Evolutionary conservation across 2,329 filamentous ascomycete species (phyloP), one percentile per base, ranked within the genome.

Genomic region (Fusarium dlaminii): DNA sequence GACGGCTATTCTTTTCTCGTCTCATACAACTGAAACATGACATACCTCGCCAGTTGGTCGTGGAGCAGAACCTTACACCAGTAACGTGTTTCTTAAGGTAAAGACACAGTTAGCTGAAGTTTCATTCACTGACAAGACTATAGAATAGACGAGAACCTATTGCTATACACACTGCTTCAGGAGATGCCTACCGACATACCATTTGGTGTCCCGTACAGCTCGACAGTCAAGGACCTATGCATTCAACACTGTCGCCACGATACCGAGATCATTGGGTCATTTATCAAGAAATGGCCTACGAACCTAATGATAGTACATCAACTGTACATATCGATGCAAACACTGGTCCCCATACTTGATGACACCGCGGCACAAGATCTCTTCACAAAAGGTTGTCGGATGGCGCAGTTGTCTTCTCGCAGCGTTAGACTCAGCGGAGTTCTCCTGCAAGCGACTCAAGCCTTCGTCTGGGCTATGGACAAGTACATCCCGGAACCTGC

Each of bases 61-160:
- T 59, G 32, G 60, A 63, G 32, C 32, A 58, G 17, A 63, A 63
- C 1, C 22, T 24, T 13, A 63, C 51, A 9, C 51, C 60, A 14
- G 60, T 24, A 4, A 63, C 60, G 12, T 63, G 40, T 34, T 63
- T 63, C 22, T 5, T 63, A n/a, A 45, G 51, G 60, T 63, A 36
- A 30, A 29, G 15, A 37, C 13, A 6, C 3, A n/a, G 2, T 5
- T 4, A 6, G 4, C 0, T 37, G 6, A 2, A 9, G 8, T 32
- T 18, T 20, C 32, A 20, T 18, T n/a, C 17, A 20, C 39, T 63
- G 1, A 63, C 18, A 29, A 5, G 6, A 11, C 12, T 12, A 32
- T 3, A 63, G 60, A 24, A 63, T 63, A 36, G 60, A 63, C 8
- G 51, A 58, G 32, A 63, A 58, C 1, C 9, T 36, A 13, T 34